These are phyloP conservation scores for Sporothrix schenckii DNA, from an alignment of 2,329 filamentous ascomycete species.

Conservation along the genomic window DNA sequence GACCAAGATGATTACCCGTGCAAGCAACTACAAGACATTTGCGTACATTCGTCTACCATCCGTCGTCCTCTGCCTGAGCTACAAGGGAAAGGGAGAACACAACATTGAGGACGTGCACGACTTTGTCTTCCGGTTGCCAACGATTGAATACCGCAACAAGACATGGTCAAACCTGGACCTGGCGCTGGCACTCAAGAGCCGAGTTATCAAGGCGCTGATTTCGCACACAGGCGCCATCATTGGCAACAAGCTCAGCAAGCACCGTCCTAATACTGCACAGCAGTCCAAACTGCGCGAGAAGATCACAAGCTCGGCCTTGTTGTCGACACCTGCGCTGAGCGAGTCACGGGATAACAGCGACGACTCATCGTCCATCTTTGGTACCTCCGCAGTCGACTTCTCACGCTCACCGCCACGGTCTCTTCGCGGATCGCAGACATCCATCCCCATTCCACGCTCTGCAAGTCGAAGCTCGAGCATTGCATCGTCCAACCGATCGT, in stretches of 20 bases:
- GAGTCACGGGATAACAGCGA: constrained; percentile 55
- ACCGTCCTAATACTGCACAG: constrained; percentile 78
- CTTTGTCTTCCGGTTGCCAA: constrained; percentile 93
- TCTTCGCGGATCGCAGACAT: constrained; percentile 54
- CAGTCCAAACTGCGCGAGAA: constrained; percentile 79
- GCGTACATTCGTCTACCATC: constrained; percentile 93
- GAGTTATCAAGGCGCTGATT: constrained; percentile 90
- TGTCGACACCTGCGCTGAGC: constrained; percentile 49
- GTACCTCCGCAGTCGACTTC: constrained; percentile 58
- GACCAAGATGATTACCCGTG: constrained; percentile 93
- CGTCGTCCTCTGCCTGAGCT: constrained; percentile 91
- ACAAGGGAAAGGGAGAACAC: constrained; percentile 93
- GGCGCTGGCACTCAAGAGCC: constrained; percentile 88
- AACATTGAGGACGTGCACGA: constrained; percentile 97
- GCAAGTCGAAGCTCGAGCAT: constrained; percentile 59
- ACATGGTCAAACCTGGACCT: constrained; percentile 98
- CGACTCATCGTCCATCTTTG: constrained; percentile 60
- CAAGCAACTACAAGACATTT: constrained; percentile 96
- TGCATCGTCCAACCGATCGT: constrained; percentile 51
- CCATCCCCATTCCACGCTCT: constrained; percentile 50
- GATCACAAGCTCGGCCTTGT: constrained; percentile 74
- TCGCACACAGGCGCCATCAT: constrained; percentile 96
- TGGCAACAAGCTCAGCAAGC: constrained; percentile 92
- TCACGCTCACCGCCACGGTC: constrained; percentile 62
- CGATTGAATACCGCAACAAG: constrained; percentile 96